Conservation (phyloP, 495 filamentous ascomycete genomes). For the Apodospora peruviana region DNA sequence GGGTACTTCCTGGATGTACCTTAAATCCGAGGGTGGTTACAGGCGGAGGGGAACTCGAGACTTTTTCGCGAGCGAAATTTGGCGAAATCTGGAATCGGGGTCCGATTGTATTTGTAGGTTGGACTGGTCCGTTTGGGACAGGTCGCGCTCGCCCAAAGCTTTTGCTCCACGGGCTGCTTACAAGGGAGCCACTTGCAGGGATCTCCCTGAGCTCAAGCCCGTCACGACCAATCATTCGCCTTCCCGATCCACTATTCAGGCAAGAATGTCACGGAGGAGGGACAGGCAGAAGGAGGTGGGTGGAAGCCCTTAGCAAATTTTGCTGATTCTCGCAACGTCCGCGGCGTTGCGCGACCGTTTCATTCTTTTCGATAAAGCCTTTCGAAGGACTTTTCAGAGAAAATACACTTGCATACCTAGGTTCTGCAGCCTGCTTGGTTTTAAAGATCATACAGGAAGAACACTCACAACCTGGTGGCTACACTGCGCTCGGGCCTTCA, state of each 20-base stretch:
- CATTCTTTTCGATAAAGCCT: too few species aligned
- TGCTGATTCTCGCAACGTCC: too few species aligned
- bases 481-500: too few species aligned
- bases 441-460: too few species aligned
- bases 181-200: slow-evolving; percentile 17
- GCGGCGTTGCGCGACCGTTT: too few species aligned
- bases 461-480: too few species aligned
- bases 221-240: slow-evolving; percentile 9
- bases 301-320: not conserved
- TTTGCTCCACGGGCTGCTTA: slow-evolving; percentile 23
- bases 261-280: too few species aligned
- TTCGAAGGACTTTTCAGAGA: too few species aligned
- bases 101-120: slow-evolving; percentile 38
- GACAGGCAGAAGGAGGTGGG: not conserved
- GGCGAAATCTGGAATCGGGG: slow-evolving; percentile 34
- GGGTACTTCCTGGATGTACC: slow-evolving; percentile 10
- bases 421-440: too few species aligned
- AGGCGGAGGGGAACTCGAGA: slow-evolving; percentile 9
- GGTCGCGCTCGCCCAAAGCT: slow-evolving; percentile 23
- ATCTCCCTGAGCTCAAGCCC: slow-evolving; percentile 4
- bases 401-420: too few species aligned
- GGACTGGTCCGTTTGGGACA: slow-evolving; percentile 15
- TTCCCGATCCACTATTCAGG: not conserved
- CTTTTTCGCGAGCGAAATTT: slow-evolving; percentile 22
- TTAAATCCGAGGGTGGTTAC: slow-evolving; percentile 1